Base-by-base conservation (phyloP, 345 rosid genomes). In the Geranium brycei region DNA sequence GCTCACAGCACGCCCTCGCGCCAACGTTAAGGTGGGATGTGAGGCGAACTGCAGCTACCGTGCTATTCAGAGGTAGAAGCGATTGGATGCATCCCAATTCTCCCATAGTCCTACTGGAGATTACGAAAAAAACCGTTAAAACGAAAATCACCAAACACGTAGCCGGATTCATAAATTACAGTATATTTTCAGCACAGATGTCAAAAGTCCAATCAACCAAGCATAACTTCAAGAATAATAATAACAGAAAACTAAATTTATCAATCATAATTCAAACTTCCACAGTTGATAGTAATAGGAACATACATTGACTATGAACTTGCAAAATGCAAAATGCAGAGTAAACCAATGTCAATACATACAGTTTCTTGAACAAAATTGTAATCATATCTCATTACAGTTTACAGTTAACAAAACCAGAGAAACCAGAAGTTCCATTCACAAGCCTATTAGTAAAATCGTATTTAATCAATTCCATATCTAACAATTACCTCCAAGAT, bases 1-100 rank as follows among this genome's bases (percentile, higher is more conserved):
- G 85, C 79, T 90, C 92, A 74, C 95, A 82, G 71, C 84, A 93
- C 64, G 87, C 97, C 73, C 97, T 91, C 60, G 70, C 70, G 13
- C 80, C 86, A 73, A 86, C 77, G 63, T 82, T 81, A 63, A 89
- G 81, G 71, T 77, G 95, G 0, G 98, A 83, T 0, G 96, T 81
- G 62, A 86, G 80, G 70, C 81, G 60, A 7, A 79, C 76, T 16
- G 79, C 67, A 57, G 83, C 64, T 19, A 70, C 79, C 16, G 71
- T 67, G 59, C 69, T 67, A 51, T 82, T 68, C 72, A 88, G 78
- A 69, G 99, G 99, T 76, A 93, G 72, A 61, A 93, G 74, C 0
- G 95, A 90, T 56, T 77, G 84, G 51, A 61, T 41, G 67, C 95
- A 86, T 64, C 97, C 97, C 53, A 88, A 65, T 78, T 78, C 97